Base-by-base conservation (phyloP, 345 rosid species). In the Hibiscus trionum region DNA sequence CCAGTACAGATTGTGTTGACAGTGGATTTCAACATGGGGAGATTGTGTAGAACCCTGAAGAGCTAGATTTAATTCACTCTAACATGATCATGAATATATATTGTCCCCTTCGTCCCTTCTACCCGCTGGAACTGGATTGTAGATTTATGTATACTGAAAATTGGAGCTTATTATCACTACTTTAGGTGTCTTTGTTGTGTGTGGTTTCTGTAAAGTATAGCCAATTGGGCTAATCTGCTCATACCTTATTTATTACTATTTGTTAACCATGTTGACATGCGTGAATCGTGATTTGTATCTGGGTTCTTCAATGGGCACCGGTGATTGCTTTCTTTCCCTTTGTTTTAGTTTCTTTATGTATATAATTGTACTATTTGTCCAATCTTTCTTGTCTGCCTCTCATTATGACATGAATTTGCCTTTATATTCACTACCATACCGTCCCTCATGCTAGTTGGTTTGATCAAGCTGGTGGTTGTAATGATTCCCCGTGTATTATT, bases 21-120 rank as follows among this genome's bases (percentile, higher is more conserved):
- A 82, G 79, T 84, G 97, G 86, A 79, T 92, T 89, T 86, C 81
- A 90, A 81, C 93, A 88, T 44, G 93, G 88, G 67, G 93, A 88
- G 86, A 89, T 88, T 83, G 84, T 85, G 73, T 91, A 88, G 79
- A 74, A 68, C 67, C 71, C 62, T 71, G 78, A 67, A 70, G 72
- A 79, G 72, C 77, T 47, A 8, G 73, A 78, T 75, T 39, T 81
- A 77, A 84, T 77, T 72, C 73, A 12, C 72, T 60, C 81, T 85
- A 80, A 85, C 87, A 63, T 80, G 72, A 77, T 69, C 62, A 35
- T 73, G 85, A 80, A 79, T 75, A 80, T 76, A 71, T 73, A 80
- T 75, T 55, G 72, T 77, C 37, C 70, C 79, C 74, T 79, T 64
- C 72, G 66, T 76, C 73, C 61, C 58, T 64, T 82, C 70, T 77